phyloP scores from a whole-genome alignment of 208 protist genomes.

The Crithidia thermophila region DNA sequence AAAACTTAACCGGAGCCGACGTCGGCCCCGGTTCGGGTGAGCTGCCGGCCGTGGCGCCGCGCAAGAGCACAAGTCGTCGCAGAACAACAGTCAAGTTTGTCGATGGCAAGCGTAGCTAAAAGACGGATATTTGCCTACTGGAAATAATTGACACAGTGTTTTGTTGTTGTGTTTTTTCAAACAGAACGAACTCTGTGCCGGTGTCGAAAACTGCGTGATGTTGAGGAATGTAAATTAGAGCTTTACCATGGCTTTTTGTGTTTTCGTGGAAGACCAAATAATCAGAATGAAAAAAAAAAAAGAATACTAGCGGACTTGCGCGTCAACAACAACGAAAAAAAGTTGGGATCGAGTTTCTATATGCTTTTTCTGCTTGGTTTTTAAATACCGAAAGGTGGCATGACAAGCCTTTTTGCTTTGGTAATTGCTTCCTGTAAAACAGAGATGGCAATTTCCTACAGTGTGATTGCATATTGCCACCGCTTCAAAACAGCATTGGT shows the following conservation, averaged over 20 bases:
- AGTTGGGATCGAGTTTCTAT: too few relatives aligned
- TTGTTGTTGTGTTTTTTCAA: not conserved
- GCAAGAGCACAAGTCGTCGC: conserved; percentile 13
- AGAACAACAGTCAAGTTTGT: conserved; percentile 27
- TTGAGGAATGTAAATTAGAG: not conserved
- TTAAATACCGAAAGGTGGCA: too few relatives aligned
- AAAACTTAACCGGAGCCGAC: conserved; percentile 21
- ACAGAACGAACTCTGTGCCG: not conserved
- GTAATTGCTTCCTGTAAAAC: too few relatives aligned
- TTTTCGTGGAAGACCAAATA: too few relatives aligned
- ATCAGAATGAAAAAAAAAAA: too few relatives aligned
- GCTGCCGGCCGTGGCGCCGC: not conserved
- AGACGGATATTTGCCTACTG: not conserved
- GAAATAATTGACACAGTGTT: not conserved
- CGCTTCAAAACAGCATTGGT: too few relatives aligned
- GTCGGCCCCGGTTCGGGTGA: conserved; percentile 16
- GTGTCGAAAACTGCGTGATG: not conserved
- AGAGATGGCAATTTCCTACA: too few relatives aligned
- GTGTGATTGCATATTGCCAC: too few relatives aligned
- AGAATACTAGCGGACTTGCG: too few relatives aligned
- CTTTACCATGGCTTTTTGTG: not conserved
- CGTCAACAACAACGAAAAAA: too few relatives aligned
- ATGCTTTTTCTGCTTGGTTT: too few relatives aligned
- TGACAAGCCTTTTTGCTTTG: too few relatives aligned
- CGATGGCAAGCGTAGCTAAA: conserved; percentile 19